phyloP scores from a whole-genome alignment of 2,329 filamentous ascomycete species.

The Calonectria naviculata region DNA sequence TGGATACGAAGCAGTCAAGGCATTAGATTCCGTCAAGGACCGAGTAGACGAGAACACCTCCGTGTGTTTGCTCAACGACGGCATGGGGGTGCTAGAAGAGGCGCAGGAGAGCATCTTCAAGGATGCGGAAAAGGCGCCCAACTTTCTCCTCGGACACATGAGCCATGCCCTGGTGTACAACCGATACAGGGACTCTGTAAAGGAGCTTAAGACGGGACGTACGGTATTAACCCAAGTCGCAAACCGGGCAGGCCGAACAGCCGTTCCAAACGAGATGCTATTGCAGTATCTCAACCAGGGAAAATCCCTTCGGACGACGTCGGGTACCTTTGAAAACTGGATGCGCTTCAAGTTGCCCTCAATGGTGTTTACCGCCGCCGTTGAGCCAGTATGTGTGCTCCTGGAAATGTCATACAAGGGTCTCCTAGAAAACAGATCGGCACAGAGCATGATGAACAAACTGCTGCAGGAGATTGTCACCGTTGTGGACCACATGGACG shows the following conservation, averaged over 20 bases:
- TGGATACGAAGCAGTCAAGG: slow-evolving; percentile 64
- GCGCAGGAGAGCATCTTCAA: slow-evolving; percentile 79
- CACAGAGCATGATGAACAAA: slow-evolving; percentile 74
- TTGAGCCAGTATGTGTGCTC: slow-evolving; percentile 85
- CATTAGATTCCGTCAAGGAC: slow-evolving; percentile 70
- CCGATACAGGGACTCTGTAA: slow-evolving; percentile 51
- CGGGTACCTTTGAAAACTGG: slow-evolving; percentile 55
- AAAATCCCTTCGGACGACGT: slow-evolving; percentile 34
- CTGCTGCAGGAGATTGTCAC: slow-evolving; percentile 80
- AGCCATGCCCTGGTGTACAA: slow-evolving; percentile 58
- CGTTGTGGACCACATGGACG: slow-evolving; percentile 80
- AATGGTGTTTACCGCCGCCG: slow-evolving; percentile 78
- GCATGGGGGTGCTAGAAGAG: slow-evolving; percentile 85
- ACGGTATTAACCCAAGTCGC: slow-evolving; percentile 42
- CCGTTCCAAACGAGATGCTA: slow-evolving; percentile 18
- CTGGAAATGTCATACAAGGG: slow-evolving; percentile 81
- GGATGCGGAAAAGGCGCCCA: slow-evolving; percentile 72
- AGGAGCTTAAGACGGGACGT: slow-evolving; percentile 48
- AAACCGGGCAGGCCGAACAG: not conserved
- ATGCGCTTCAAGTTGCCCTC: slow-evolving; percentile 82
- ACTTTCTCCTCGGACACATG: slow-evolving; percentile 78
- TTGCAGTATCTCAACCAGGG: not conserved
- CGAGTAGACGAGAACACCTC: slow-evolving; percentile 77
- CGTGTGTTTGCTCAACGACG: slow-evolving; percentile 82
- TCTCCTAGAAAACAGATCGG: slow-evolving; percentile 73